phyloP scores from a whole-genome alignment of 768 basidiomycete species.

The Leccinum variicolor region DNA sequence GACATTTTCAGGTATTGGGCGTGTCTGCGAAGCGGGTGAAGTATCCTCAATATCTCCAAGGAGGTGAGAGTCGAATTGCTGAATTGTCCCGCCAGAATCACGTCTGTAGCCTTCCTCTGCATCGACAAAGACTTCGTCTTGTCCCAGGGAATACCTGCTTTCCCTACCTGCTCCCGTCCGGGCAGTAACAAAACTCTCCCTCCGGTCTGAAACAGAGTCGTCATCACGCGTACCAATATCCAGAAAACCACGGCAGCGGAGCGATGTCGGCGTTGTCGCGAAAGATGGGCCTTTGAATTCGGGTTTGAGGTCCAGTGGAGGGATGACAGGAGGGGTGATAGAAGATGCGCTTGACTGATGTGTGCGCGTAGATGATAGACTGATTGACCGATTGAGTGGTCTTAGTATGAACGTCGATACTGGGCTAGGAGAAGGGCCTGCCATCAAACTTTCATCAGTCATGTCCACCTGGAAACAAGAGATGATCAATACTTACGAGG shows the following conservation, averaged over 20 bases:
- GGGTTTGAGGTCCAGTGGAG: slow-evolving; percentile 57
- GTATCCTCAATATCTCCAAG: slow-evolving; percentile 12
- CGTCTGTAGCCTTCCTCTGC: slow-evolving; percentile 25
- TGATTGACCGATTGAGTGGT: slow-evolving; percentile 62
- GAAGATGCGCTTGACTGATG: slow-evolving; percentile 44
- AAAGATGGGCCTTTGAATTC: slow-evolving; percentile 42
- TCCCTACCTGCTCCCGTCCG: slow-evolving; percentile 25
- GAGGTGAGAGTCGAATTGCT: slow-evolving; percentile 16
- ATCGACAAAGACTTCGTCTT: slow-evolving; percentile 26
- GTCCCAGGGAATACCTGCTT: slow-evolving; percentile 30
- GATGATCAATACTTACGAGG: slow-evolving; percentile 38
- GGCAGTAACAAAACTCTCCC: slow-evolving; percentile 59
- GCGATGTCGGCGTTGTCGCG: slow-evolving; percentile 26
- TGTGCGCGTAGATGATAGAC: slow-evolving; percentile 60
- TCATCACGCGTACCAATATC: slow-evolving; percentile 31
- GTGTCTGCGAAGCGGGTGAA: background rate
- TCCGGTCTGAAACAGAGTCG: slow-evolving; percentile 47
- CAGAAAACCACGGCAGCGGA: slow-evolving; percentile 18
- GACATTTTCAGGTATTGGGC: background rate
- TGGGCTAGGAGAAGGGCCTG: slow-evolving; percentile 44
- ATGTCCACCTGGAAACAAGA: background rate
- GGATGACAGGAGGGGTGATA: slow-evolving; percentile 46
- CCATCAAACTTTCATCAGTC: slow-evolving; percentile 3
- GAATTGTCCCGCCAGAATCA: slow-evolving; percentile 22
- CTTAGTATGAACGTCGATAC: slow-evolving; percentile 59